A percentile compares a stretch with the other conserved stretches of the same genome.
These are phyloP conservation scores for Aureobasidium mangrovei DNA, from an alignment of 2,329 filamentous ascomycete genomes.

Conservation along the genomic window DNA sequence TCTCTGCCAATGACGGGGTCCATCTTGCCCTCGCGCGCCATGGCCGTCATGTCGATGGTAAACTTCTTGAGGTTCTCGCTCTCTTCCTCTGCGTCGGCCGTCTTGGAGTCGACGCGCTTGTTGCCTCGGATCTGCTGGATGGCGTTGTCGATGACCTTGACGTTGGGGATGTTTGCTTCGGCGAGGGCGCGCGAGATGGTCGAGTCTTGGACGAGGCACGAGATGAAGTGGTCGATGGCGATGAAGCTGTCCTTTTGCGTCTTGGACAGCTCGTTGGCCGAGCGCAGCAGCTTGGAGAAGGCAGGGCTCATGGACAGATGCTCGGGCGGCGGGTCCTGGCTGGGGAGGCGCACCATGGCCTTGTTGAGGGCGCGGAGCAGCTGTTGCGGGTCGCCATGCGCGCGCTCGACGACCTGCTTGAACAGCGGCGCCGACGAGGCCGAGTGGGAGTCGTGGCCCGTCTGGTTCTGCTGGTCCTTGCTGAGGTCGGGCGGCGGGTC, in stretches of 20 bases:
- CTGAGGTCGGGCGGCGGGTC: slow-evolving; percentile 64
- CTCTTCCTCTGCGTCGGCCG: slow-evolving; percentile 83
- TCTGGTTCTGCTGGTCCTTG: slow-evolving; percentile 64
- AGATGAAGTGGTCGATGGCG: slow-evolving; percentile 89
- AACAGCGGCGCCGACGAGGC: slow-evolving; percentile 65
- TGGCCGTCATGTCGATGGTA: slow-evolving; percentile 94
- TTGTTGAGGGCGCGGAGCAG: slow-evolving; percentile 90
- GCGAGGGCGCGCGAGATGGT: slow-evolving; percentile 64
- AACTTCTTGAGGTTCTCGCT: slow-evolving; percentile 97
- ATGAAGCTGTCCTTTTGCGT: slow-evolving; percentile 96
- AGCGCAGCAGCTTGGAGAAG: slow-evolving; percentile 73
- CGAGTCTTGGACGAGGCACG: slow-evolving; percentile 69
- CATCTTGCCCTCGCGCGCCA: slow-evolving; percentile 95
- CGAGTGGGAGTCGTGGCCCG: slow-evolving; percentile 55
- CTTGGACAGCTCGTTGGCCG: slow-evolving; percentile 83
- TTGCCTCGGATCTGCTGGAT: slow-evolving; percentile 87
- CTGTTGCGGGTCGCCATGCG: slow-evolving; percentile 82
- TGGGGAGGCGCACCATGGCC: slow-evolving; percentile 77
- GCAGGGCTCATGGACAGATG: slow-evolving; percentile 71
- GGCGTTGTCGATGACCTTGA: slow-evolving; percentile 84
- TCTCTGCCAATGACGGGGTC: slow-evolving; percentile 95
- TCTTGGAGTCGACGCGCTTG: slow-evolving; percentile 89
- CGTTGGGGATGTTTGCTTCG: slow-evolving; percentile 84
- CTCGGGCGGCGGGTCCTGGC: slow-evolving; percentile 90
- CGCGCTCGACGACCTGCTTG: slow-evolving; percentile 86